These are phyloP conservation scores for Ascochyta lentis DNA, from an alignment of 2,329 filamentous ascomycete species.

Conservation along the genomic window DNA sequence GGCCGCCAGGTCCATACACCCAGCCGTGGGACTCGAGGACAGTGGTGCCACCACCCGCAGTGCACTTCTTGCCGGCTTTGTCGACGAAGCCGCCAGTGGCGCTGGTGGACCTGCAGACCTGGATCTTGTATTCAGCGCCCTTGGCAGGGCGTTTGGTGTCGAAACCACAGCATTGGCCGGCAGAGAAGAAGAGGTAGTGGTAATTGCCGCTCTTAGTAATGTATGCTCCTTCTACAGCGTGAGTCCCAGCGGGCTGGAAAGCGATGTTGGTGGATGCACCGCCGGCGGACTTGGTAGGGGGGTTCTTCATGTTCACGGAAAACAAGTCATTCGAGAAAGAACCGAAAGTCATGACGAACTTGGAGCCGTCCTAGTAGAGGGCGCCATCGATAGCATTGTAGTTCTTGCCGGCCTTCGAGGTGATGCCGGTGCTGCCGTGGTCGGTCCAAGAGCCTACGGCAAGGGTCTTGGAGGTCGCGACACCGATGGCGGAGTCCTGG, in stretches of 20 bases:
- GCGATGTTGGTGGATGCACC: constrained; percentile 57
- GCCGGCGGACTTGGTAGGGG: constrained; percentile 40
- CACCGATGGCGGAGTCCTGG: constrained; percentile 67
- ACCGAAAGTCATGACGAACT: constrained; percentile 66
- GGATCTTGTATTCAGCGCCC: constrained; percentile 71
- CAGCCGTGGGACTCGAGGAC: constrained; percentile 66
- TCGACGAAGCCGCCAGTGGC: constrained; percentile 65
- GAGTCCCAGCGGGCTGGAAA: constrained; percentile 59
- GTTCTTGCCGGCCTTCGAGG: constrained; percentile 44
- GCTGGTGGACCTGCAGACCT: constrained; percentile 65
- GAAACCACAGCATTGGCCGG: constrained; percentile 68
- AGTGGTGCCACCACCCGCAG: constrained; percentile 64
- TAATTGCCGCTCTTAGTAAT: constrained; percentile 63
- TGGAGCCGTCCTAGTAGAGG: constrained; percentile 51
- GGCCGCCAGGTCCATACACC: constrained; percentile 71
- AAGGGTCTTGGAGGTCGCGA: constrained; percentile 58
- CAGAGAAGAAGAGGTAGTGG: constrained; percentile 71
- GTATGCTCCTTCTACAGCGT: constrained; percentile 64
- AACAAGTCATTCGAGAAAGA: constrained; percentile 73
- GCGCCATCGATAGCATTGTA: constrained; percentile 63
- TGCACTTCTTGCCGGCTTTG: constrained; percentile 60
- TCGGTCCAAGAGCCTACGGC: constrained; percentile 63
- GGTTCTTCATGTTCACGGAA: constrained; percentile 59
- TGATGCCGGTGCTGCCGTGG: constrained; percentile 61
- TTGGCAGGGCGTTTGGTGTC: constrained; percentile 58